Base-by-base conservation (phyloP, 495 filamentous ascomycete genomes). In the Aspergillus hancockii region DNA sequence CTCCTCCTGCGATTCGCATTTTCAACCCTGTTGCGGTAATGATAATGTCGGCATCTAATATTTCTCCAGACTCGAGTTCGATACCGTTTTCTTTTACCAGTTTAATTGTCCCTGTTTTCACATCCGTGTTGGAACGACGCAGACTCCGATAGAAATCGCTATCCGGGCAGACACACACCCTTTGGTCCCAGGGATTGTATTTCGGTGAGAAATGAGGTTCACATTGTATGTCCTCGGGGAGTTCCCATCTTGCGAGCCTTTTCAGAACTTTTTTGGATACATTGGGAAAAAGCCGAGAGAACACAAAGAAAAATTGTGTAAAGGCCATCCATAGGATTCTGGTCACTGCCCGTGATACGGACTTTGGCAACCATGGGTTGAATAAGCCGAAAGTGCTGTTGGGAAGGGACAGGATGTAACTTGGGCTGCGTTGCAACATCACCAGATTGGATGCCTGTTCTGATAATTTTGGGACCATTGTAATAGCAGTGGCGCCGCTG, bases 121-220 rank as follows among this genome's bases (percentile, higher is more conserved):
- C 69, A 19, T 76, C 67, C 3, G 73, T 75, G 41, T 79, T 79
- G 9, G 79, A 77, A 0, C 62, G 63, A 32, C 75, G 77, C 2
- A 91, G 71, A 4, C 78, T 71, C 31, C 78, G 65, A 74, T 82
- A 89, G 69, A 89, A 90, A 67, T 90, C 87, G 0, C 75, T 83
- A 56, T 85, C 78, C 0, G 86, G 87, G 36, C 78, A 82, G 51
- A 85, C 63, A 62, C 87, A 88, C 0, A 90, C 69, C 0, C 87
- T 79, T 62, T 90, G 86, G 30, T 89, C 76, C 73, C 83, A 88
- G 9, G 82, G 83, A 23, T 77, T 74, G 67, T 90, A 90, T 4
- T 57, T 52, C 0, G 87, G 87, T 23, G 78, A 78, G 75, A 89
- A 89, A 63, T 89, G 81, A 7, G 80, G 80, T 36, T 85, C 80